These are phyloP conservation scores for Myxozyma monticola DNA, from an alignment of 805 yeast genomes.

Conservation along the genomic window DNA sequence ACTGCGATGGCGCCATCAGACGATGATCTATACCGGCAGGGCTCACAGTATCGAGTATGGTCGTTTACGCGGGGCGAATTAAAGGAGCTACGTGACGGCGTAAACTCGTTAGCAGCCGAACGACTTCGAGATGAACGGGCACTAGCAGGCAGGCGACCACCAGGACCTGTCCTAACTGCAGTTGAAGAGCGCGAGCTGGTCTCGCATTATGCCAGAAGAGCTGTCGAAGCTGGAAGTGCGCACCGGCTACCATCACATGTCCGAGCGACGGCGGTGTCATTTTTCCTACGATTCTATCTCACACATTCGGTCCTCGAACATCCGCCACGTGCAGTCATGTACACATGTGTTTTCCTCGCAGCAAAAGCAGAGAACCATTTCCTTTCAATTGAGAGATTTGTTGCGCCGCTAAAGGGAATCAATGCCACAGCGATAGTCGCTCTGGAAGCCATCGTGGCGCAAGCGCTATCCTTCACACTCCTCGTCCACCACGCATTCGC, in stretches of 20 bases:
- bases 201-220: slow-evolving; percentile 68
- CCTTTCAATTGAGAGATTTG: slow-evolving; percentile 78
- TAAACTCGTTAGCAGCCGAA: slow-evolving; percentile 58
- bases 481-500: slow-evolving; percentile 84
- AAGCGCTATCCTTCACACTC: slow-evolving; percentile 73
- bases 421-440: slow-evolving; percentile 65
- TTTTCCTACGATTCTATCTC: slow-evolving; percentile 77
- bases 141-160: slow-evolving; percentile 3
- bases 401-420: slow-evolving; percentile 65
- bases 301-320: slow-evolving; percentile 79
- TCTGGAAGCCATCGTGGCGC: slow-evolving; percentile 75
- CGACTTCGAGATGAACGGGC: slow-evolving; percentile 37
- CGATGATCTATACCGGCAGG: slow-evolving; percentile 85
- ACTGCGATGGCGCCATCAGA: slow-evolving; percentile 39
- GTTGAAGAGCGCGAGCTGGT: slow-evolving; percentile 69
- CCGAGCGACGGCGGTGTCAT: slow-evolving; percentile 76
- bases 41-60: slow-evolving; percentile 85
- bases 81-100: slow-evolving; percentile 47
- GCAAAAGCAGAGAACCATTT: slow-evolving; percentile 92
- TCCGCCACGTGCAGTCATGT: slow-evolving; percentile 80
- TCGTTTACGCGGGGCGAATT: slow-evolving; percentile 68
- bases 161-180: neutral
- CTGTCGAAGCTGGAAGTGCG: slow-evolving; percentile 66
- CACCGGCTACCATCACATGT: slow-evolving; percentile 87
- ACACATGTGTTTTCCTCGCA: slow-evolving; percentile 82